Evolutionary conservation across 805 yeast genomes (phyloP), one percentile per base, ranked within the genome.

Genomic region (Candida caryicola): DNA sequence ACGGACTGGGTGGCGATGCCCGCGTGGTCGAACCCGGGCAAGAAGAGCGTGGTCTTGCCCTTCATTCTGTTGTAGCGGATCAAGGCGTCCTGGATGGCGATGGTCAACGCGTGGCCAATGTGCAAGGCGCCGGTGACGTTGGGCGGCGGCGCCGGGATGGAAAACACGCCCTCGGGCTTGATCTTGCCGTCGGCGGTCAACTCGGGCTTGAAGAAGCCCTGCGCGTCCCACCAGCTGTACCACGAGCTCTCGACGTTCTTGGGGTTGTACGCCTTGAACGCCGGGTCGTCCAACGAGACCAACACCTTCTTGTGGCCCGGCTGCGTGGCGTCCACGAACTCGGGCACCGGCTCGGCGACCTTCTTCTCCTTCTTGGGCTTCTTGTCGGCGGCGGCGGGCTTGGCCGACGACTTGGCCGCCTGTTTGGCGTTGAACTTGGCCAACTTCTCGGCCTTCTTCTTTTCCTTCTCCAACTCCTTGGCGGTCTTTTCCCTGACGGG

Each of bases 1-100:
- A 93, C 98, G 13, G 96, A 85, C 67, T 93, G 99, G 8, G 99
- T 93, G 31, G 96, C 95, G 64, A 93, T 93, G 76, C 99, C 99
- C 26, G 99, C 99, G 60, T 93, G 99, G 67, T 93, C 99, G 58
- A 93, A 93, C 33, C 99, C 99, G 34, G 98, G 98, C 41, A 93
- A 63, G 66, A 84, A 93, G 46, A 93, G 71, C 10, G 89, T 90
- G 38, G 98, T 89, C 66, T 87, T 86, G 38, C 98, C 98, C 66
- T 82, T 82, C 99, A 93, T 93, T 73, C 99, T 84, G 75, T 93
- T 81, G 73, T 79, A 93, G 66, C 99, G 81, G 49, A 90, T 81
- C 59, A 93, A 77, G 17, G 97, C 66, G 64, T 93, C 99, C 72
- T 93, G 99, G 57, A 93, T 85, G 25, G 98, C 73, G 45, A 90